Conservation (phyloP, 768 basidiomycete species). For the Gelatoporia subvermispora region DNA sequence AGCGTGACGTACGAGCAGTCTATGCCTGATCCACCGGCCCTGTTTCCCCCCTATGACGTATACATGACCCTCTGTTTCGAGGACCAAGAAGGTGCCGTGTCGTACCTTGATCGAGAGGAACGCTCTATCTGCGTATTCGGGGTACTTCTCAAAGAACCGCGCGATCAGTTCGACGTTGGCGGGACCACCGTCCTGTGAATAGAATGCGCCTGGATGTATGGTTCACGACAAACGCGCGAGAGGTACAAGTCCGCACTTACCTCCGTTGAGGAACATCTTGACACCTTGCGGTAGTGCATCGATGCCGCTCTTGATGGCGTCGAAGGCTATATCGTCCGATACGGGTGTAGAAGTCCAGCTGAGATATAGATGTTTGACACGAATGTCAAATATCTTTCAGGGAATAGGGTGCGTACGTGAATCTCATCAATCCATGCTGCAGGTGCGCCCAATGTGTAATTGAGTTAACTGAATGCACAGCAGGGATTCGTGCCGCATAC, state of each 20-base stretch:
- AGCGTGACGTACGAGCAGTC: not conserved
- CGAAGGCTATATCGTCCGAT: constrained; percentile 56
- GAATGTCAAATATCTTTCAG: not conserved
- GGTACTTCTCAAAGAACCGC: constrained; percentile 44
- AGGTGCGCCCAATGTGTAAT: too few relatives aligned
- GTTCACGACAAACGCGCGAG: constrained; percentile 9
- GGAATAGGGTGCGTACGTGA: constrained; percentile 36
- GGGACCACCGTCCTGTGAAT: constrained; percentile 36
- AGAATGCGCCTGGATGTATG: constrained; percentile 45
- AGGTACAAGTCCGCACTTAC: constrained; percentile 18
- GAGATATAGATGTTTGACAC: too few relatives aligned
- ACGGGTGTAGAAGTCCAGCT: constrained; percentile 30
- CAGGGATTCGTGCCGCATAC: too few relatives aligned
- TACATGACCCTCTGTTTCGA: not conserved
- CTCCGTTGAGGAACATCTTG: constrained; percentile 48
- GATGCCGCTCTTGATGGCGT: constrained; percentile 51
- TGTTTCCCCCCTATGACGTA: not conserved
- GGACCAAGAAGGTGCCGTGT: not conserved
- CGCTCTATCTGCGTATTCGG: constrained; percentile 37
- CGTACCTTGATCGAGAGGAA: constrained; percentile 46
- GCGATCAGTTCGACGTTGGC: constrained; percentile 44
- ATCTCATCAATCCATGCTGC: constrained; percentile 49
- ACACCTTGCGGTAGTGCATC: constrained; percentile 36
- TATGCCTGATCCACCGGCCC: not conserved
- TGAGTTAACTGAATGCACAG: too few relatives aligned